Base-by-base conservation (phyloP, 345 rosid genomes). In the Barbarea vulgaris region DNA sequence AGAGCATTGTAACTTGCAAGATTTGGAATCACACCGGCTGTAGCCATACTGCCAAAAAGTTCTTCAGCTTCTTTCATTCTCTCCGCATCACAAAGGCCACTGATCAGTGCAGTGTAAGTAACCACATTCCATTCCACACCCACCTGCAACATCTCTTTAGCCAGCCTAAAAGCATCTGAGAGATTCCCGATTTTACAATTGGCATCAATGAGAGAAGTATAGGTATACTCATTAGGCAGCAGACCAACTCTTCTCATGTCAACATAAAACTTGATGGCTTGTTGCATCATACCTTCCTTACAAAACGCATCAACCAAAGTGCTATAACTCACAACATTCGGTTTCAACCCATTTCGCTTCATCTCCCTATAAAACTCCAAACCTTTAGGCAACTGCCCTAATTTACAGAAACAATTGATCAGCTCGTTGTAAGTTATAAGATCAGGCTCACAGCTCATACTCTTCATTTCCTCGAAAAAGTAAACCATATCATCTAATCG, bases 131-230 rank as follows among this genome's bases (percentile, higher is more conserved):
- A 80, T 53, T 67, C 67, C 74, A 84, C 74, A 72, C 73, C 78
- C 25, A 54, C 84, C 76, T 73, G 73, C 71, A 79, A 58, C 93
- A 88, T 86, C 85, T 86, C 96, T 65, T 84, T 42, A 62, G 78
- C 86, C 65, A 90, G 75, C 78, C 82, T 84, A 70, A 90, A 79
- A 8, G 91, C 96, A 42, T 84, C 89, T 4, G 59, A 52, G 21
- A 89, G 55, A 51, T 84, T 70, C 14, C 89, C 86, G 1, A 74
- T 71, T 72, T 88, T 89, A 81, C 87, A 88, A 42, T 85, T 77
- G 5, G 93, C 89, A 80, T 89, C 93, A 31, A 90, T 85, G 48
- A 90, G 80, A 2, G 84, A 86, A 73, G 91, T 90, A 79, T 85
- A 90, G 7, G 93, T 86, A 79, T 76, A 86, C 73, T 84, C 96